Evolutionary conservation across 1,284 basidiomycete genomes (phyloP), one percentile per base, ranked within the genome.

Genomic region (Malassezia cuniculi): DNA sequence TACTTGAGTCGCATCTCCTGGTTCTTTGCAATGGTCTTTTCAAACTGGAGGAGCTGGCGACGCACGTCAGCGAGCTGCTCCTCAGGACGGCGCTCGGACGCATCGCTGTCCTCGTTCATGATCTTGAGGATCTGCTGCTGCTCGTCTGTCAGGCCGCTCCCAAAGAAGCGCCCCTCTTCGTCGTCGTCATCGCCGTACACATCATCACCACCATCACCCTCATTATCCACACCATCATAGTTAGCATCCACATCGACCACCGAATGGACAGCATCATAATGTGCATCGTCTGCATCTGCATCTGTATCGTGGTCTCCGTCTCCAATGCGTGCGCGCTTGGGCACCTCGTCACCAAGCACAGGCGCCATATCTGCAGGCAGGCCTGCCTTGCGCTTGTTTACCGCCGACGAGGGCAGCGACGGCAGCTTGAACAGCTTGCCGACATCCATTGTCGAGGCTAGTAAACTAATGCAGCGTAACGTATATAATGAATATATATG

Each of bases 11-110:
- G 75, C 66, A 93, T 81, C 67, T 93, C 85, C 55, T 89, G 82
- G 66, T 99, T 99, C 70, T 85, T 90, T 60, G 82, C 80, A 20
- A 83, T 81, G 1, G 83, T 78, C 15, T 84, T 76, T 68, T 97
- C 89, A 52, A 97, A 82, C 28, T 77, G 75, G 22, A 83, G 70
- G 10, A 97, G 72, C 43, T 82, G 72, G 53, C 81, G 76, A 37
- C 84, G 77, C 10, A 90, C 75, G 17, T 75, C 73, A 3, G 78
- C 76, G 14, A 54, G 39, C 22, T 46, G 21, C 11, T 45, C 36
- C 15, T 35, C 33, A 14, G n/a, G 16, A 3, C 20, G 15, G n/a
- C 15, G 22, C 29, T 40, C 34, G 6, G 33, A 33, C 8, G 39
- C 39, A 17, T 49, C 37, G 19, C 27, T 19, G 16, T 25, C 41